Evolutionary conservation across 1,284 basidiomycete species (phyloP), one percentile per base, ranked within the genome.

Genomic region (Thecaphora frezii): DNA sequence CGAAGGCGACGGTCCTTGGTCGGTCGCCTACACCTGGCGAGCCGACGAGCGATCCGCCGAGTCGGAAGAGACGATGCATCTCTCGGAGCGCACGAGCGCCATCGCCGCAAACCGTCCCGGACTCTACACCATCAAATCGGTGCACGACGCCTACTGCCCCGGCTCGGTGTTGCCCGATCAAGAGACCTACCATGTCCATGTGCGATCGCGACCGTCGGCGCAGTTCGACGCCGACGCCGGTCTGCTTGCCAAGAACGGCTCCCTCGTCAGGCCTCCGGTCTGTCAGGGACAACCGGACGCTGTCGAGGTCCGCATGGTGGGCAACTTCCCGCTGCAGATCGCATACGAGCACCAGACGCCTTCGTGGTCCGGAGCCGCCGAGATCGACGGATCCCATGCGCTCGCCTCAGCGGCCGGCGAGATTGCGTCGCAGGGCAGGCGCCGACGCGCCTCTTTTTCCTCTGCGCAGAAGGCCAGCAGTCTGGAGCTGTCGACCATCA

Each of bases 71-170:
- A 82, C 82, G 1, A 82, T 81, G 5, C 82, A 77, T 14, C 74
- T 93, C 28, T 80, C 81, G 19, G 84, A 85, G 40, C 84, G 87
- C 1, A 93, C 94, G 70, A 88, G 86, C 53, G 81, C 86, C 49
- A 83, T 97, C 19, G 80, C 80, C 42, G 88, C 93, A 21, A 82
- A 82, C 37, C 81, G 85, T n/a, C 84, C 85, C 48, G 93, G 93
- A 7, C 72, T 82, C 2, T 97, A 93, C 74, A 86, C 88, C 63
- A 83, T 97, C 48, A 58, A 89, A 16, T 84, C 85, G 57, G 85
- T 97, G 37, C 80, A 82, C 14, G 93, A 97, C 76, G 85, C 86
- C 2, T 87, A 90, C 80, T 97, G 93, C 74, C 86, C 88, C 12
- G 93, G 93, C 14, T 80, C 82, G 9, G 83, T 96, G 14, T 74